Evolutionary conservation across 2,329 filamentous ascomycete genomes (phyloP), one percentile per base, ranked within the genome.

Genomic region (Fusarium scirpi): DNA sequence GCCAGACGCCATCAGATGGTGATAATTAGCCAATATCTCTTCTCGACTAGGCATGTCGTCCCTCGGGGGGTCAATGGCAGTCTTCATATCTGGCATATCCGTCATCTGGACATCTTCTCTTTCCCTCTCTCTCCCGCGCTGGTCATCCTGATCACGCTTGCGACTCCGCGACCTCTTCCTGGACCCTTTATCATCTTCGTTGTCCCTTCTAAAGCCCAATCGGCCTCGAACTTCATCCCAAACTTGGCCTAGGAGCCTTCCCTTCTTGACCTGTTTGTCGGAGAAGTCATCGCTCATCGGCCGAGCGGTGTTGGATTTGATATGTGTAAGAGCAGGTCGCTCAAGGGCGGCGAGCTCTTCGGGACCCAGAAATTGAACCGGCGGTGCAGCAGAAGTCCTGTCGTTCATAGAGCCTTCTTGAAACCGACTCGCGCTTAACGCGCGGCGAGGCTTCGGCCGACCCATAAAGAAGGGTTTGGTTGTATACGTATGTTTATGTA

Each of bases 391-490:
- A 76, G 92, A 94, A 32, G 88, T 84, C 70, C 92, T 90, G 79
- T 97, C 93, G 76, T 91, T 93, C 92, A 97, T 95, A 75, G 91
- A 95, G 43, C 92, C 94, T 81, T 97, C 94, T 40, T 91, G 75
- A 86, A 97, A 84, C 81, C 89, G 78, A 82, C 88, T 83, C 41
- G 72, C 80, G 65, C 72, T 78, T 58, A 65, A 68, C 32, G 74
- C 74, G 80, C 65, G 81, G 77, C 63, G 80, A 77, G 65, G 77
- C 61, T 62, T 71, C 38, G 77, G 74, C 13, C 76, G 75, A 58
- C 74, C 76, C 77, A 78, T 80, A 51, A 52, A 54, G 20, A 44
- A 60, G 20, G 55, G 25, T 65, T 52, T 25, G 34, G 38, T 47
- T 63, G 47, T 40, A 34, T 58, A 32, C 34, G 67, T 59, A 57